These are phyloP conservation scores for Vigna nakashimae DNA, from an alignment of 306 rosid species.

Conservation along the genomic window DNA sequence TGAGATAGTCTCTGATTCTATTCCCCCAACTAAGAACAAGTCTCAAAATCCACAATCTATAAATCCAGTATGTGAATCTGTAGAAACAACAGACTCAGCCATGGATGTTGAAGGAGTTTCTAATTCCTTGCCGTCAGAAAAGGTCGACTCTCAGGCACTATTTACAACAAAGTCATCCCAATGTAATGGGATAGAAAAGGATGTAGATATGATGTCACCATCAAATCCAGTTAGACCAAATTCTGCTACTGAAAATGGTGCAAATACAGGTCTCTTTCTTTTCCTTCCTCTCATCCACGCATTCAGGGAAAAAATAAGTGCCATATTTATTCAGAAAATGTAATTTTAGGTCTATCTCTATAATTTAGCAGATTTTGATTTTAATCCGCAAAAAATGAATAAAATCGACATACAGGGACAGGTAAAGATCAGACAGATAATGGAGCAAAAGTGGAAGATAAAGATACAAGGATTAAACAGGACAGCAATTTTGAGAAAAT, in stretches of 20 bases:
- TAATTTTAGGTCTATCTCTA: conserved; percentile 3
- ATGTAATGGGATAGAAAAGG: conserved; percentile 45
- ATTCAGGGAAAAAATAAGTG: background rate
- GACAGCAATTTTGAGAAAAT: conserved; percentile 61
- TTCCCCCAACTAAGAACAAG: conserved; percentile 41
- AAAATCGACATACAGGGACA: conserved; percentile 44
- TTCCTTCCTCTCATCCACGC: background rate
- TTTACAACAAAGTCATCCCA: conserved; percentile 43
- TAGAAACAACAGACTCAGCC: conserved; percentile 48
- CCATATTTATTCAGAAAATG: conserved; percentile 29
- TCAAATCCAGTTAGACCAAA: conserved; percentile 52
- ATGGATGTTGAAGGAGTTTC: conserved; percentile 60
- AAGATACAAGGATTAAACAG: conserved; percentile 43
- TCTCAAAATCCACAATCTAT: conserved; percentile 36
- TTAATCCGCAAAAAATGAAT: conserved; percentile 19
- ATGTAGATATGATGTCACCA: conserved; percentile 48
- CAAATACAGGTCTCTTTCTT: conserved; percentile 53
- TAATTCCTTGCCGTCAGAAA: conserved; percentile 49
- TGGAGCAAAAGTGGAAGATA: conserved; percentile 48
- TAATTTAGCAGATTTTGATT: conserved; percentile 8
- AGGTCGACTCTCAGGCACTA: conserved; percentile 43
- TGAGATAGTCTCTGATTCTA: conserved; percentile 48
- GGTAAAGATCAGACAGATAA: conserved; percentile 60
- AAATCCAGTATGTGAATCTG: conserved; percentile 47
- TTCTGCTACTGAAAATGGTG: conserved; percentile 52